Conservation (phyloP, 768 basidiomycete species). For the Tricholoma matsutake region DNA sequence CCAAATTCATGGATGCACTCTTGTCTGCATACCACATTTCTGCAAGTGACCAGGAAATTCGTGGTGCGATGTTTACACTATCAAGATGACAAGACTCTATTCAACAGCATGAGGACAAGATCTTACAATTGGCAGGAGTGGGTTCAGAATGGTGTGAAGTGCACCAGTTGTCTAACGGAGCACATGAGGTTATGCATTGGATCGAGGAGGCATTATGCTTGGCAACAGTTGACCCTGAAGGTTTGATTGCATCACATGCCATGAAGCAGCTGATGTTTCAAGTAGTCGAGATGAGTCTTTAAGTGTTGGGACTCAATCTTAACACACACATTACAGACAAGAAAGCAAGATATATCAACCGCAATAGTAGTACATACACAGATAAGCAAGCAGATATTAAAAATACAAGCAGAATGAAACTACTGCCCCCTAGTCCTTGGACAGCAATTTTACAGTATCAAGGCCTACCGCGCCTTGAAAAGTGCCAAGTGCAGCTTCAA, state of each 20-base stretch:
- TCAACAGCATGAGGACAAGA: not conserved
- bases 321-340: not conserved
- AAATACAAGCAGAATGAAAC: not conserved
- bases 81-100: not conserved
- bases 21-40: not conserved
- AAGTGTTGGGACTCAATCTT: no score
- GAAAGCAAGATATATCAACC: not conserved
- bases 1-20: not conserved
- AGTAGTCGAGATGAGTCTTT: not conserved
- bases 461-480: not conserved
- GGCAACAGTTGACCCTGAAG: not conserved
- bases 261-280: not conserved
- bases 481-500: not conserved
- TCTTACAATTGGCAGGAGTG: constrained; percentile 1
- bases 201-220: not conserved
- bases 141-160: not conserved
- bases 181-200: not conserved
- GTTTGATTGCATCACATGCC: not conserved
- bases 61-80: not conserved
- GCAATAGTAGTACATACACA: not conserved
- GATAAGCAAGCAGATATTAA: not conserved
- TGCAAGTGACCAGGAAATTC: not conserved
- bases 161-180: not conserved
- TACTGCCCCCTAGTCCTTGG: not conserved
- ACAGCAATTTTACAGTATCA: not conserved